Evolutionary conservation across 106 monocot genomes (phyloP), one percentile per base, ranked within the genome.

Genomic region (Dendrobium chrysotoxum): DNA sequence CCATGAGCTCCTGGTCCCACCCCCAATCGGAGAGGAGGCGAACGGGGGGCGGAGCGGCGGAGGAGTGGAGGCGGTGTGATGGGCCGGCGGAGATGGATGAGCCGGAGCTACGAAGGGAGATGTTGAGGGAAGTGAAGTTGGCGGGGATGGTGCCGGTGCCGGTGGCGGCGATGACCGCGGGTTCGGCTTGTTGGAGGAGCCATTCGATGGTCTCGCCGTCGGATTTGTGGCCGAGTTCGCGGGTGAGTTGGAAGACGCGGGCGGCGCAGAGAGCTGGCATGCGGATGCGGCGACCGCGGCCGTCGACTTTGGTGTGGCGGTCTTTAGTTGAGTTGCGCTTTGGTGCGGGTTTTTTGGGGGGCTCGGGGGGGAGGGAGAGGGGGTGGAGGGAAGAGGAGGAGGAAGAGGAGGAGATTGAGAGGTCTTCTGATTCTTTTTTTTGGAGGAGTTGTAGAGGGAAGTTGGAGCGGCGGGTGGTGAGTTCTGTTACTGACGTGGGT

Each of bases 151-250:
- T 94, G 77, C 93, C 93, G 42, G 91, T 94, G 28, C 94, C 94
- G 8, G 94, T 94, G 79, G 94, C 91, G 15, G 94, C 94, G 75
- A 94, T 89, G 61, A 94, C 89, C 20, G 94, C 87, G 11, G 94
- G 94, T 83, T 94, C 94, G 0, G 94, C 94, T 67, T 94, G 94
- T 78, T 94, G 94, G 54, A 94, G 91, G 15, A 94, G 84, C 92
- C 94, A 94, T 83, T 94, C 91, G 75, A 94, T 91, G 72, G 94
- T 94, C 81, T 94, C 94, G 55, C 94, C 94, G 86, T 94, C 94
- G 77, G 94, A 88, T 81, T 94, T 94, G 83, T 91, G 94, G 57
- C 94, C 94, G 66, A 94, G 94, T 85, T 94, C 94, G 17, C 91
- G 85, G 7, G 93, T 93, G n/a, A 93, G 84, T 74, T 91, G 93